Conservation (phyloP, 371 early-diverging fungal species). For the Racocetra persica region DNA sequence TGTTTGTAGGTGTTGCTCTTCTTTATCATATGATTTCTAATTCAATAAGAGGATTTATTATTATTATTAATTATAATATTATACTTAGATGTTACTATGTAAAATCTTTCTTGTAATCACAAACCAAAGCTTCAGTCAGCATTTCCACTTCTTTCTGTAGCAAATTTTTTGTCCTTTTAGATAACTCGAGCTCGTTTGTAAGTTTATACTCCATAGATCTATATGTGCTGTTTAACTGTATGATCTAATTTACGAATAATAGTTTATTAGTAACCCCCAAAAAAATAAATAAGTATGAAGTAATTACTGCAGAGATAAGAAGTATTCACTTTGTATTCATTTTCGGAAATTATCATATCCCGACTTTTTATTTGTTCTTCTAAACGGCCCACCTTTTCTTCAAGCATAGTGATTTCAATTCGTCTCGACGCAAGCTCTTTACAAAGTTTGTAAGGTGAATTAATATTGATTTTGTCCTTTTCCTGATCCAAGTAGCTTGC, state of each 20-base stretch:
- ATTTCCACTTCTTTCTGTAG: constrained; percentile 58
- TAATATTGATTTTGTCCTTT: constrained; percentile 12
- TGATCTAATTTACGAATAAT: neutral
- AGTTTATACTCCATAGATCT: constrained; percentile 12
- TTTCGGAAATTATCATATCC: neutral
- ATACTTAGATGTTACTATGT: too few relatives aligned
- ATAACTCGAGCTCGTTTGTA: constrained; percentile 8
- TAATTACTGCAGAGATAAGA: neutral
- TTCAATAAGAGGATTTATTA: neutral
- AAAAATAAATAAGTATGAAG: neutral
- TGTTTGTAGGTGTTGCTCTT: constrained; percentile 53
- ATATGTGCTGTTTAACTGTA: neutral
- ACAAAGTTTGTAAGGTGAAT: constrained; percentile 20
- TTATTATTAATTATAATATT: neutral
- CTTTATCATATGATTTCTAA: constrained; percentile 74
- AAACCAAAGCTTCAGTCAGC: constrained; percentile 62
- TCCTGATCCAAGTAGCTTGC: constrained; percentile 7
- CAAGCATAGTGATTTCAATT: constrained; percentile 23
- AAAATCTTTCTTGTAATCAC: constrained; percentile 16
- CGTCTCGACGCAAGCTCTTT: constrained; percentile 5
- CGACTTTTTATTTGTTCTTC: constrained; percentile 14
- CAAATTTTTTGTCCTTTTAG: constrained; percentile 49
- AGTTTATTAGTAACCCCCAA: neutral
- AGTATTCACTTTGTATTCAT: constrained; percentile 16
- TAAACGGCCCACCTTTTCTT: neutral